Conservation (phyloP, 2,329 filamentous ascomycete species). For the Simplicillium sp. region DNA sequence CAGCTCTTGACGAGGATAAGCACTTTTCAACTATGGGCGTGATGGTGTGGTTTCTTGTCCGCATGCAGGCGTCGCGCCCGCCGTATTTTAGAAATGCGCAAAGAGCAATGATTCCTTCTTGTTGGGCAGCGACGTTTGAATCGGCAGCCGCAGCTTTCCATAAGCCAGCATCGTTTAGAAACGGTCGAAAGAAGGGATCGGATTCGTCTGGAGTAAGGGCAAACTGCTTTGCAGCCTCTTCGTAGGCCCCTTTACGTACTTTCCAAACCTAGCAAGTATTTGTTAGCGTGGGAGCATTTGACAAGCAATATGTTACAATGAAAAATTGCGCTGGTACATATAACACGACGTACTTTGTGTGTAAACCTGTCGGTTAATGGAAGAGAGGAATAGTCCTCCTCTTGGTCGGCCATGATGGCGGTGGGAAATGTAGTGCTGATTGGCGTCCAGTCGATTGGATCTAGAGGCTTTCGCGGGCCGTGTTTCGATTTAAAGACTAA, state of each 20-base stretch:
- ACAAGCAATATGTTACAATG: too few relatives aligned
- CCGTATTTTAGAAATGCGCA: slow-evolving; percentile 91
- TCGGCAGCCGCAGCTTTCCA: slow-evolving; percentile 93
- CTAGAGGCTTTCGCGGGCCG: neutral
- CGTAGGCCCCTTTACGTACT: slow-evolving; percentile 88
- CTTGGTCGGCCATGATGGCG: slow-evolving; percentile 63
- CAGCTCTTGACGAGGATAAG: slow-evolving; percentile 75
- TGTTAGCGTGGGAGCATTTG: slow-evolving; percentile 5
- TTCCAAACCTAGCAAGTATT: slow-evolving; percentile 68
- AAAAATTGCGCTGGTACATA: too few relatives aligned
- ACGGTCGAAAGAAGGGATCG: slow-evolving; percentile 78
- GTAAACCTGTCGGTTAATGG: slow-evolving; percentile 71
- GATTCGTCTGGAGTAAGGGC: slow-evolving; percentile 75
- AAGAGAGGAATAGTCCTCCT: slow-evolving; percentile 74
- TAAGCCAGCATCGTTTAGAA: slow-evolving; percentile 71
- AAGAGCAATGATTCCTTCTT: slow-evolving; percentile 80
- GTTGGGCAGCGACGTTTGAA: slow-evolving; percentile 93
- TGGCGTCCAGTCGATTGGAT: slow-evolving; percentile 5
- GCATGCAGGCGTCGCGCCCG: slow-evolving; percentile 66
- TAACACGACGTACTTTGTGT: slow-evolving; percentile 54
- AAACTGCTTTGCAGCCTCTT: slow-evolving; percentile 84
- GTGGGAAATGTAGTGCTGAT: slow-evolving; percentile 3
- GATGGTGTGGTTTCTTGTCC: slow-evolving; percentile 69
- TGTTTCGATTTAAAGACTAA: neutral
- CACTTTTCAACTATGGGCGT: slow-evolving; percentile 84